Conservation (phyloP, 495 filamentous ascomycete species). For the Mytilinidion resinicola region DNA sequence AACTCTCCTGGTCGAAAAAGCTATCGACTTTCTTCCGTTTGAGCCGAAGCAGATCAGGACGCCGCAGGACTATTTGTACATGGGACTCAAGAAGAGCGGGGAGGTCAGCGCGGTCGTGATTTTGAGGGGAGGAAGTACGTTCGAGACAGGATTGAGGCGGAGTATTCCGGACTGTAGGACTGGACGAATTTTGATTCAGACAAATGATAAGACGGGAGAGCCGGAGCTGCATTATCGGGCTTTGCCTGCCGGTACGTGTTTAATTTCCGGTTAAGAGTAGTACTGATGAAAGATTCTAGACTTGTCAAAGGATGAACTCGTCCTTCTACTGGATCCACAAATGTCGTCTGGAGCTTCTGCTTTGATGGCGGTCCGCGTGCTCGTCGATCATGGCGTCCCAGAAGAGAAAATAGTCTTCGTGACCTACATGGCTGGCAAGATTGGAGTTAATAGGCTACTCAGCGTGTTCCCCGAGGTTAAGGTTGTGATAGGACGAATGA, state of each 20-base stretch:
- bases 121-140: constrained; percentile 74
- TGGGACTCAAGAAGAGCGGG: constrained; percentile 59
- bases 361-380: constrained; percentile 89
- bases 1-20: constrained; percentile 75
- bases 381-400: constrained; percentile 89
- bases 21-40: constrained; percentile 67
- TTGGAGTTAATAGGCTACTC: constrained; percentile 72
- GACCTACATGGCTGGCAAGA: constrained; percentile 74
- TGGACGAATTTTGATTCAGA: constrained; percentile 85
- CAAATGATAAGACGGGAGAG: constrained; percentile 73
- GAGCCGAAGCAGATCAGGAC: constrained; percentile 56
- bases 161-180: constrained; percentile 88
- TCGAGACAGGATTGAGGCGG: constrained; percentile 82
- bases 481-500: constrained; percentile 74
- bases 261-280: too few relatives aligned
- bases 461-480: constrained; percentile 80
- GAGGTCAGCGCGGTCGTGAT: constrained; percentile 81
- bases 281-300: constrained; percentile 28
- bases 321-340: constrained; percentile 85
- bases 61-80: constrained; percentile 57
- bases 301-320: constrained; percentile 64
- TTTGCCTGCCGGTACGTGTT: constrained; percentile 44
- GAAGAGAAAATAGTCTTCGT: constrained; percentile 83
- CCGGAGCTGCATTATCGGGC: constrained; percentile 87
- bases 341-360: constrained; percentile 91